phyloP scores from a whole-genome alignment of 441 rosid genomes.

The Geranium incanum region DNA sequence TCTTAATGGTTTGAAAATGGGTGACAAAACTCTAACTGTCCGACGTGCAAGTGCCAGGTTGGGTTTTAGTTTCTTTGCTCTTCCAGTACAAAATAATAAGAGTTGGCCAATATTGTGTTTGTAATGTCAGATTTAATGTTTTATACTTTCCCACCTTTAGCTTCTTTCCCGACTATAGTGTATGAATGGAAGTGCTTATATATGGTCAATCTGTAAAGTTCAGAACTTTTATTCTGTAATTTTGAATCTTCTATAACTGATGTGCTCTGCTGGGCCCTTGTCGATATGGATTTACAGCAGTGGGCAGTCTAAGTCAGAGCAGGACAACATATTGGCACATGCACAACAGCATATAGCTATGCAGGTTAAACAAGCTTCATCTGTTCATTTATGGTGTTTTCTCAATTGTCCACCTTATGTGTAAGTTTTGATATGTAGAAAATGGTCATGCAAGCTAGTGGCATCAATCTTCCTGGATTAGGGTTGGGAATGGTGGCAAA shows the following conservation, averaged over 20 bases:
- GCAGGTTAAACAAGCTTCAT: slow-evolving; percentile 21
- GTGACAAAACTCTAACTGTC: slow-evolving; percentile 32
- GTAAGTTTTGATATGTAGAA: slow-evolving; percentile 14
- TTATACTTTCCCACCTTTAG: neutral
- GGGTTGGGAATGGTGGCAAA: slow-evolving; percentile 6
- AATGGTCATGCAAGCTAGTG: slow-evolving; percentile 27
- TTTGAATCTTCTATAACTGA: slow-evolving; percentile 1
- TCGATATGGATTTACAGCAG: slow-evolving; percentile 17
- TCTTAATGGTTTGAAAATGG: slow-evolving; percentile 34
- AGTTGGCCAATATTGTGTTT: neutral
- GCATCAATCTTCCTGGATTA: slow-evolving; percentile 22
- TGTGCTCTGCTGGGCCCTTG: slow-evolving; percentile 6
- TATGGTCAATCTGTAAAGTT: neutral
- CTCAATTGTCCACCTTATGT: slow-evolving; percentile 14
- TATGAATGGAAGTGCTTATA: slow-evolving; percentile 1
- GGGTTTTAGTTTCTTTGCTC: slow-evolving; percentile 1
- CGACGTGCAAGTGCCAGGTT: slow-evolving; percentile 30
- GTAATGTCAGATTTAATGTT: neutral
- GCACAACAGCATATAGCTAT: slow-evolving; percentile 34
- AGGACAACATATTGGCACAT: slow-evolving; percentile 26
- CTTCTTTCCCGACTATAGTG: neutral
- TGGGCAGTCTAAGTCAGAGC: slow-evolving; percentile 28
- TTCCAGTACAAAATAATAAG: neutral
- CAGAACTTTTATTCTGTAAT: neutral
- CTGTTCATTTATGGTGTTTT: neutral